A percentile compares a stretch with the other conserved stretches of the same genome.
Conservation (phyloP, 192 early-diverging fungal genomes). For the Backusella morwellensis region DNA sequence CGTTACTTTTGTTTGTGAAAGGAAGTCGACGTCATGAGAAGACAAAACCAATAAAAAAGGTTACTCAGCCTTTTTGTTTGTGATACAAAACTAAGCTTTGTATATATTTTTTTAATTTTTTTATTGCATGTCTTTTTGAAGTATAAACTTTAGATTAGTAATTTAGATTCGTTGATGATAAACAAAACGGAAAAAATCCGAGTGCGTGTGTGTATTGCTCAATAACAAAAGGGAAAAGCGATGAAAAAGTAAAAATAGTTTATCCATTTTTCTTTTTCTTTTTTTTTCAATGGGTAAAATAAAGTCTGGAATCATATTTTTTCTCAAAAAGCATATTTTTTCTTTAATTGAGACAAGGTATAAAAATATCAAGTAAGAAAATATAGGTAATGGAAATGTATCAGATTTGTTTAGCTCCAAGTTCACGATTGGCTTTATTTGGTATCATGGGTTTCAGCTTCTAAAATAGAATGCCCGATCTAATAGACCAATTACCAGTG, state of each 20-base stretch:
- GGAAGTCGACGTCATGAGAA: neutral
- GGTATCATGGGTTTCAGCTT: neutral
- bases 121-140: neutral
- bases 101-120: neutral
- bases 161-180: neutral
- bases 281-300: neutral
- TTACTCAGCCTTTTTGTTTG: neutral
- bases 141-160: constrained; percentile 5
- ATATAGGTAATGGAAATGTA: neutral
- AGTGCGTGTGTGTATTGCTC: neutral
- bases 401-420: constrained; percentile 4
- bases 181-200: neutral
- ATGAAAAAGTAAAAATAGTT: neutral
- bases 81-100: neutral
- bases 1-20: neutral
- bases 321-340: neutral
- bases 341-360: neutral
- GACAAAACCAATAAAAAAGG: constrained; percentile 3
- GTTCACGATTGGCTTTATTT: neutral
- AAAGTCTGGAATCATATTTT: neutral
- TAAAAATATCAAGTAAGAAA: neutral
- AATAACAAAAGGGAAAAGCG: neutral
- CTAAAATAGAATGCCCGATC: neutral
- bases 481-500: neutral
- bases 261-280: neutral